Base-by-base conservation (phyloP, 345 rosid species). In the Citropsis articulata region DNA sequence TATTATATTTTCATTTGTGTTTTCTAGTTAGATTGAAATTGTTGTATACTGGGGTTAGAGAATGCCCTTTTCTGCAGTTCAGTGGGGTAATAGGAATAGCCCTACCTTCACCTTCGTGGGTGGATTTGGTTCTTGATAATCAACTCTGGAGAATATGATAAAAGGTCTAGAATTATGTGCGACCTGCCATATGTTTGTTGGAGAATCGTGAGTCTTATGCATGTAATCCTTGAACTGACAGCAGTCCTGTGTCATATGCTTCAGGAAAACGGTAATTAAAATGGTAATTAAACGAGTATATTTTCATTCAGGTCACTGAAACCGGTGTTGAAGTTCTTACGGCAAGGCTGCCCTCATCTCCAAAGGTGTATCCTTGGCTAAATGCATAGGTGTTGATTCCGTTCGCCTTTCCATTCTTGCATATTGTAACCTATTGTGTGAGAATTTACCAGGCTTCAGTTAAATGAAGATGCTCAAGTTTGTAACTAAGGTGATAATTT, bases 261-360 rank as follows among this genome's bases (percentile, higher is more conserved):
- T 9, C 2, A 0, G 42, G 19, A 35, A 66, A 66, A 35, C 21
- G 68, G 27, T 66, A 19, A 66, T 22, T 53, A 40, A 38, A 66
- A 35, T 35, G 68, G 27, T 66, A 19, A 66, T 22, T 53, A 40
- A 38, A 68, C 13, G 14, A 42, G 13, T 24, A 9, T 53, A 28
- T 76, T 48, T 24, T 61, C 42, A 65, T 81, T 79, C 84, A 94
- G 98, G 98, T 96, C 64, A 96, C 97, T 0, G 97, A 96, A 72
- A 89, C 91, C 0, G 99, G 98, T 18, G 99, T 90, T 22, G 97
- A 96, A 81, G 97, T 96, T 77, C 93, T 96, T 66, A 94, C 99
- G 6, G 95, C 89, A 2, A 84, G 97, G 82, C 84, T 92, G 81
- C 93, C 97, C 6, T 86, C 97, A 42, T 96, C 99, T 0, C 99